Conservation (phyloP, 768 basidiomycete genomes). For the Crucibulum laeve region DNA sequence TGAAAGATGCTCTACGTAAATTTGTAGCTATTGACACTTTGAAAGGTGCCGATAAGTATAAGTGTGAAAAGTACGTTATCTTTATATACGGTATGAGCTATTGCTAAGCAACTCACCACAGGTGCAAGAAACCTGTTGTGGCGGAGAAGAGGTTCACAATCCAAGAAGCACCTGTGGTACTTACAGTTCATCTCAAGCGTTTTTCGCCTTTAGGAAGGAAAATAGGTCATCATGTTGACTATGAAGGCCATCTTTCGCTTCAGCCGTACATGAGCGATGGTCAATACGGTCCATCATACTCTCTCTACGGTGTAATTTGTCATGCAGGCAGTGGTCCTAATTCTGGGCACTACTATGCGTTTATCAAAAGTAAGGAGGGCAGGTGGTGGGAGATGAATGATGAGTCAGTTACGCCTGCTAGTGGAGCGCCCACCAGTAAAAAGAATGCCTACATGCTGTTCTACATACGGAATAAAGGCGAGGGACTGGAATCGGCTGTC, state of each 20-base stretch:
- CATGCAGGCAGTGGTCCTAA: slow-evolving; percentile 93
- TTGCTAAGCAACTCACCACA: slow-evolving; percentile 21
- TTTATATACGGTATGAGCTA: not conserved
- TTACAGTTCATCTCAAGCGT: slow-evolving; percentile 93
- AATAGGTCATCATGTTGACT: slow-evolving; percentile 72
- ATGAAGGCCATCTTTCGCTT: slow-evolving; percentile 70
- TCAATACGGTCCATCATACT: slow-evolving; percentile 73
- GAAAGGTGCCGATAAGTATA: slow-evolving; percentile 92
- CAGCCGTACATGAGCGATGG: slow-evolving; percentile 81
- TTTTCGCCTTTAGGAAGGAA: slow-evolving; percentile 91
- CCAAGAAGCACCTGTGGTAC: slow-evolving; percentile 79
- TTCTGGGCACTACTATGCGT: slow-evolving; percentile 93
- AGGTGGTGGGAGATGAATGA: slow-evolving; percentile 96
- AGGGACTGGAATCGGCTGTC: slow-evolving; percentile 64
- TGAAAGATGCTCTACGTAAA: slow-evolving; percentile 73
- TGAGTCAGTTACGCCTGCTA: slow-evolving; percentile 53
- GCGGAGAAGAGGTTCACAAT: slow-evolving; percentile 91
- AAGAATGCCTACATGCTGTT: slow-evolving; percentile 92
- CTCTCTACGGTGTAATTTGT: slow-evolving; percentile 87
- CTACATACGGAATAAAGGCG: slow-evolving; percentile 81
- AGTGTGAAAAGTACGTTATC: slow-evolving; percentile 88
- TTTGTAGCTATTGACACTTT: slow-evolving; percentile 81
- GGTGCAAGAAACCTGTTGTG: slow-evolving; percentile 88
- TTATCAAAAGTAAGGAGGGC: slow-evolving; percentile 65
- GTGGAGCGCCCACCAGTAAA: slow-evolving; percentile 47